These are phyloP conservation scores for Cyberlindnera xishuangbannaensis DNA, from an alignment of 805 yeast species.

Conservation along the genomic window DNA sequence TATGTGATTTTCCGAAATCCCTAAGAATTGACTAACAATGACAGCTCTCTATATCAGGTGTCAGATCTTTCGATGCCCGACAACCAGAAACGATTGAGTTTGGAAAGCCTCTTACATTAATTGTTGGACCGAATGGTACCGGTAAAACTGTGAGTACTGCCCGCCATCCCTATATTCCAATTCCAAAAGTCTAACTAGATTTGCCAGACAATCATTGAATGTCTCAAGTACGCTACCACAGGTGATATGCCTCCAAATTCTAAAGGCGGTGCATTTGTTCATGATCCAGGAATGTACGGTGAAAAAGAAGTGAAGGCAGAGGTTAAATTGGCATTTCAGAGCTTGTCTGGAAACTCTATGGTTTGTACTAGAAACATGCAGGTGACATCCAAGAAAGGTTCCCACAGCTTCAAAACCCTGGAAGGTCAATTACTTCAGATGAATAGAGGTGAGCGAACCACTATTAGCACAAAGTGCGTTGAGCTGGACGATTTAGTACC, in stretches of 20 bases:
- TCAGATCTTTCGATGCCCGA: slow-evolving; percentile 86
- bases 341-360: slow-evolving; percentile 70
- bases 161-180: neutral
- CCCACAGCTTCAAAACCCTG: slow-evolving; percentile 77
- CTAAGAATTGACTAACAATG: neutral
- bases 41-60: slow-evolving; percentile 73
- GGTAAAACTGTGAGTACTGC: slow-evolving; percentile 63
- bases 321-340: slow-evolving; percentile 78
- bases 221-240: slow-evolving; percentile 88
- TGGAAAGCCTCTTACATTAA: slow-evolving; percentile 83
- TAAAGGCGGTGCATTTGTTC: slow-evolving; percentile 93
- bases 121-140: slow-evolving; percentile 94
- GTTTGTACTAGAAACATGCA: slow-evolving; percentile 84
- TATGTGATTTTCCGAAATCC: slow-evolving; percentile 9
- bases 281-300: slow-evolving; percentile 80
- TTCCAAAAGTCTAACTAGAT: neutral
- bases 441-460: slow-evolving; percentile 59
- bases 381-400: slow-evolving; percentile 49
- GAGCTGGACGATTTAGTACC: slow-evolving; percentile 85
- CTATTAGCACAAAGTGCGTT: slow-evolving; percentile 73
- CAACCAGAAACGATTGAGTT: slow-evolving; percentile 83
- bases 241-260: slow-evolving; percentile 95
- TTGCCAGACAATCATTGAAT: slow-evolving; percentile 74
- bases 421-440: slow-evolving; percentile 81
- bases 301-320: slow-evolving; percentile 81